These are phyloP conservation scores for Litchi chinensis DNA, from an alignment of 345 rosid species.

Conservation along the genomic window DNA sequence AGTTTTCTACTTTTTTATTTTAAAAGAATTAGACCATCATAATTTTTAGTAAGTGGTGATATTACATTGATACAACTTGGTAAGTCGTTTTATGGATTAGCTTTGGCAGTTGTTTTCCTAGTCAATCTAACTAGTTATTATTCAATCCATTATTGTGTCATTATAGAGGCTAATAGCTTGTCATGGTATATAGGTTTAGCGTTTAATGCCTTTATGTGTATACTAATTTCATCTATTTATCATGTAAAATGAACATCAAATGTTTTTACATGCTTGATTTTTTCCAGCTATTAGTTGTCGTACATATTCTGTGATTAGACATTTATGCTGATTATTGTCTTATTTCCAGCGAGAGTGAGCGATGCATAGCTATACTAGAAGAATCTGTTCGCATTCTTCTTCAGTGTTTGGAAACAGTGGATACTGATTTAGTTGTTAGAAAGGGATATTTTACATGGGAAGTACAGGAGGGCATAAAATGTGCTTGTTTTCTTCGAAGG, in stretches of 20 bases:
- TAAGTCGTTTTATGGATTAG: background rate
- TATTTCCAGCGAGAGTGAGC: conserved; percentile 64
- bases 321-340: conserved; percentile 25
- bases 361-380: conserved; percentile 70
- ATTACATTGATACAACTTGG: background rate
- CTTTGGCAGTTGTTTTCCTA: background rate
- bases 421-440: conserved; percentile 28
- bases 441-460: conserved; percentile 52
- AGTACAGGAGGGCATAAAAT: conserved; percentile 62
- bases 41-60: background rate
- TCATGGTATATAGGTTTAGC: background rate
- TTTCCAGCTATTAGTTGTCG: conserved; percentile 3
- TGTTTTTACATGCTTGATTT: background rate
- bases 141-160: background rate
- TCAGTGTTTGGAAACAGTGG: conserved; percentile 66
- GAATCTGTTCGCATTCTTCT: conserved; percentile 70
- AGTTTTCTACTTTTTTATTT: background rate
- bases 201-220: conserved; percentile 2
- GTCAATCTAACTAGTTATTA: background rate
- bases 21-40: background rate
- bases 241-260: background rate
- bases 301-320: conserved; percentile 9
- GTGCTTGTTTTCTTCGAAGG: conserved; percentile 80
- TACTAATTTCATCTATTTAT: conserved; percentile 1
- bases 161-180: background rate